A percentile compares a stretch with the other conserved stretches of the same genome.
Conservation (phyloP, 2,329 filamentous ascomycete species). For the Dactylellina sp. region DNA sequence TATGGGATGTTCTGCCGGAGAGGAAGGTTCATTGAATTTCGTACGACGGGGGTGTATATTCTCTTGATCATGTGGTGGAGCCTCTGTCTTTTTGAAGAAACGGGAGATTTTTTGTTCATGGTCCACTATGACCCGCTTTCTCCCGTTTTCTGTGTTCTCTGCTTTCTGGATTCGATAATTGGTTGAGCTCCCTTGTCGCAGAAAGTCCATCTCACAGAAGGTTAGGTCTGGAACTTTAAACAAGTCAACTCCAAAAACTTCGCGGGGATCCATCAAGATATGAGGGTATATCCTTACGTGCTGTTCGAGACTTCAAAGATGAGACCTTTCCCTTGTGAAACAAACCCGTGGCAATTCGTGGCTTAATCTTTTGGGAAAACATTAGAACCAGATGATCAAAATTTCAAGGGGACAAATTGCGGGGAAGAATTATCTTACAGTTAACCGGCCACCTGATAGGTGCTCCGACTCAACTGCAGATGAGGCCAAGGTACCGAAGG, state of each 20-base stretch:
- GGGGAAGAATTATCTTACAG: constrained; percentile 39
- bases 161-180: background rate
- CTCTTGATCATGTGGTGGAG: constrained; percentile 17
- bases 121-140: background rate
- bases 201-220: constrained; percentile 49
- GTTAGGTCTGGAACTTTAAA: constrained; percentile 44
- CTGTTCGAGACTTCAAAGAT: constrained; percentile 25
- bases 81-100: constrained; percentile 31
- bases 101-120: constrained; percentile 34
- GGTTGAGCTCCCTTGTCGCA: constrained; percentile 11
- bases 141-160: background rate
- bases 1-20: background rate
- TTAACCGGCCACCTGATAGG: constrained; percentile 39
- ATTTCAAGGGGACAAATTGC: constrained; percentile 9
- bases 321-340: constrained; percentile 51
- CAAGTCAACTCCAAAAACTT: constrained; percentile 3
- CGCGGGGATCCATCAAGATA: too few species aligned
- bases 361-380: constrained; percentile 24
- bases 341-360: constrained; percentile 32
- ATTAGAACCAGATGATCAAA: constrained; percentile 16
- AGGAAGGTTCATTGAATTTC: background rate
- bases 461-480: constrained; percentile 50
- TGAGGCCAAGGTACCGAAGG: constrained; percentile 46
- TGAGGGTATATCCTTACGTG: constrained; percentile 23
- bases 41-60: constrained; percentile 10